Percentiles rank a stretch among this genome's conserved stretches.
Evolutionary conservation across 1,284 basidiomycete genomes (phyloP).

Genomic region (Malassezia vespertilionis): DNA sequence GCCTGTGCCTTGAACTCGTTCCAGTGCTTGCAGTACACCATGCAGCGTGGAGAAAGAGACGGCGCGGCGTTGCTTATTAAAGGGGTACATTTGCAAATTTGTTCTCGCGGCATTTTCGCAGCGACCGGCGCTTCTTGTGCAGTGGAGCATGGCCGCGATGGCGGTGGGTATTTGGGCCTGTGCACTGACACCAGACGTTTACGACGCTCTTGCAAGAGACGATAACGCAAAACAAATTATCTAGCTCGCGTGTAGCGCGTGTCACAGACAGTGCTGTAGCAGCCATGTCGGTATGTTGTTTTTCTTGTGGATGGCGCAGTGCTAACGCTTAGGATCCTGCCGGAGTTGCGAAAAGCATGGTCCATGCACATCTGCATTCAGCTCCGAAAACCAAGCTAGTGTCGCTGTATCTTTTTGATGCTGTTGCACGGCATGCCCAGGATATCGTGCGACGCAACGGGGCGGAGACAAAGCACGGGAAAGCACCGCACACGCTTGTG

Average conservation of each 20-base stretch:
- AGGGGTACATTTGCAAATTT: conserved; percentile 2
- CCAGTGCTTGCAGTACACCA: conserved; percentile 18
- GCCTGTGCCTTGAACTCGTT: conserved; percentile 14
- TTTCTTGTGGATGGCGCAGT: neutral
- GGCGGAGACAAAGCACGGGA: too few relatives aligned
- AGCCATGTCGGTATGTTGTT: conserved; percentile 17
- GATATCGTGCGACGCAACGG: conserved; percentile 22
- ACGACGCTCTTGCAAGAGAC: conserved; percentile 18
- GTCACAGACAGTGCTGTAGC: conserved; percentile 16
- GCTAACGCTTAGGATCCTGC: conserved; percentile 8
- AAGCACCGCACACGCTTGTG: conserved; percentile 11
- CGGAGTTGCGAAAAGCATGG: conserved; percentile 11
- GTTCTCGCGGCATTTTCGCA: conserved; percentile 1
- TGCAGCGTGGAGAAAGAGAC: neutral
- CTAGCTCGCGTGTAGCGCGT: conserved; percentile 20
- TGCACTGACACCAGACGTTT: conserved; percentile 7
- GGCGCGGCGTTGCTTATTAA: conserved; percentile 7
- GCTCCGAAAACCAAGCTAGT: conserved; percentile 19
- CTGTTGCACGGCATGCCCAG: conserved; percentile 23
- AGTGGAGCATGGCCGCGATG: conserved; percentile 4
- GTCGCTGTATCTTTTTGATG: conserved; percentile 32
- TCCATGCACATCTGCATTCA: conserved; percentile 18
- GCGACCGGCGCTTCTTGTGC: neutral
- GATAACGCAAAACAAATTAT: conserved; percentile 27
- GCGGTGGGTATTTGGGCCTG: conserved; percentile 4